Evolutionary conservation across 2,329 filamentous ascomycete genomes (phyloP), one percentile per base, ranked within the genome.

Genomic region (Metarhizium humberi): DNA sequence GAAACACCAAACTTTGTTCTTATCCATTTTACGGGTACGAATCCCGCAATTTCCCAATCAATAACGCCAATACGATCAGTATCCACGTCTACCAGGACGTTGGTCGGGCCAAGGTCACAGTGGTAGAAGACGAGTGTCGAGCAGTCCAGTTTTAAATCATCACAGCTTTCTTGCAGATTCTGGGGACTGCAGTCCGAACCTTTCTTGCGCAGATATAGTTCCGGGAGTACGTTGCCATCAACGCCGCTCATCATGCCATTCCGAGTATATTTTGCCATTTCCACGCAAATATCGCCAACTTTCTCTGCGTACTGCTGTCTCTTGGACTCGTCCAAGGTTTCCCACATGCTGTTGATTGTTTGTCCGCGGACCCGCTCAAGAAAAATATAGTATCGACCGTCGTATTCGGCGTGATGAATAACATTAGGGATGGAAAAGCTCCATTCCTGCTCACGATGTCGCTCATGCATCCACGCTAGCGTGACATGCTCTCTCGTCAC

Each of bases 361-460:
- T 60, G 59, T 20, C 67, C 64, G 13, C 60, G 63, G 6, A 69
- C 55, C 32, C 62, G 61, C 13, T 50, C 54, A 3, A 25, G 20
- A 20, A 65, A 34, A 1, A 67, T 57, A 34, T 61, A 68, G 25
- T 63, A 63, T 45, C 63, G 59, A 47, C 55, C 58, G n/a, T 59
- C 54, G 47, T 52, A 50, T 57, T 66, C 59, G 48, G 48, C 53
- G 36, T 65, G 60, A 55, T 63, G 57, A 14, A 64, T 46, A 6
- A 63, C 56, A 40, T 49, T 25, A 16, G 60, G 59, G 25, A 62
- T 53, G 6, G 50, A 45, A 62, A 64, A 29, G 20, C 50, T 58
- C 13, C 56, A 43, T 25, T 25, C 20, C 20, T 25, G 20, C 20
- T 3, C 20, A 25, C 20, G 20, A 13, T 52, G 52, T 38, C 53